Evolutionary conservation across 305 asterid species (phyloP).

Genomic region (Nicotiana rustica): DNA sequence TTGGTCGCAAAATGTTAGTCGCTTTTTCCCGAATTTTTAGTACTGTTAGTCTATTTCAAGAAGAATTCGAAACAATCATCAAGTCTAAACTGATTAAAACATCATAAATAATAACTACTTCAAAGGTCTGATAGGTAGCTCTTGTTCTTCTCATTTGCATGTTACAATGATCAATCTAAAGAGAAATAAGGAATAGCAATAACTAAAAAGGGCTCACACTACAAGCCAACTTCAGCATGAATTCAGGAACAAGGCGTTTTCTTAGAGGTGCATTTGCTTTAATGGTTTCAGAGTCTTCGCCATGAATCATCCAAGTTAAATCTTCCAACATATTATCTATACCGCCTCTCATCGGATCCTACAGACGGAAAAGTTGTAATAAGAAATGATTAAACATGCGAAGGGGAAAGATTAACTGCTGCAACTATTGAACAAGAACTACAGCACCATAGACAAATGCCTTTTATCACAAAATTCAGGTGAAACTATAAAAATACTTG

Average conservation of each 20-base stretch:
- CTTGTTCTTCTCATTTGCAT: neutral
- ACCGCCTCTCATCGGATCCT: slow-evolving; percentile 99
- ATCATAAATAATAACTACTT: neutral
- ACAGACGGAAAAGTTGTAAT: neutral
- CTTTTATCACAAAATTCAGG: neutral
- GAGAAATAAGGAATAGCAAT: neutral
- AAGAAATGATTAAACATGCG: neutral
- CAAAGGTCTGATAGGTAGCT: neutral
- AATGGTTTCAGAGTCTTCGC: slow-evolving; percentile 67
- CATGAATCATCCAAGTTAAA: slow-evolving; percentile 66
- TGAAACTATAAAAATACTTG: neutral
- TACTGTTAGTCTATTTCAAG: too few species aligned
- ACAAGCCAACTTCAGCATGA: slow-evolving; percentile 75
- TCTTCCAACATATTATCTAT: slow-evolving; percentile 81
- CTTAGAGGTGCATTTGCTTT: slow-evolving; percentile 62
- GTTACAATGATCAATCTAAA: neutral
- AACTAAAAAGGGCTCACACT: slow-evolving; percentile 70
- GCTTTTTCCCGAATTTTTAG: too few species aligned
- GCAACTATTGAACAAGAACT: neutral
- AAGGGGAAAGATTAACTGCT: neutral
- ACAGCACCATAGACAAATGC: neutral
- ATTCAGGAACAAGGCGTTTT: slow-evolving; percentile 87
- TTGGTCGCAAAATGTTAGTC: too few species aligned
- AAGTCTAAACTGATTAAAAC: neutral
- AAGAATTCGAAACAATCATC: neutral